Percentiles rank a stretch among this genome's conserved stretches.
These are phyloP conservation scores for Fusarium cicatricum DNA, from an alignment of 2,329 filamentous ascomycete genomes.

Conservation along the genomic window DNA sequence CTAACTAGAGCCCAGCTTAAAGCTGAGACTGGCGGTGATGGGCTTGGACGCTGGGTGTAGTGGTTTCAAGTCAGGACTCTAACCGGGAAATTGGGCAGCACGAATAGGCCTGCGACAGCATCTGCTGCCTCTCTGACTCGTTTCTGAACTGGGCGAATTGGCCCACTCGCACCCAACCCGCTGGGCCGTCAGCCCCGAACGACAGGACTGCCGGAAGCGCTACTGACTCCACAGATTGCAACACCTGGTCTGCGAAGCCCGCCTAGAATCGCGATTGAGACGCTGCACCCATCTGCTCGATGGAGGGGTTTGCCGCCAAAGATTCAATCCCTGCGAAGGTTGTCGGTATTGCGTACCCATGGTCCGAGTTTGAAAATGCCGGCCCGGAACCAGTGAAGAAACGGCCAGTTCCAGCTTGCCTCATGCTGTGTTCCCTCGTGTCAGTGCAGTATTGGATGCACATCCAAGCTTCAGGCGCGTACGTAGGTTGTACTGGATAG, in stretches of 20 bases:
- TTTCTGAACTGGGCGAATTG: constrained; percentile 30
- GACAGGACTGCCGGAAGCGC: constrained; percentile 44
- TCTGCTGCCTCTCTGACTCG: constrained; percentile 22
- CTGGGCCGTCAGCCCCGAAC: constrained; percentile 42
- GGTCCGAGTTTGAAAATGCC: constrained; percentile 26
- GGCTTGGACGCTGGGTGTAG: constrained; percentile 20
- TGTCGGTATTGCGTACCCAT: constrained; percentile 28
- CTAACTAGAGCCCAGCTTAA: constrained; percentile 17
- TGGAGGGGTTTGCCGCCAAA: constrained; percentile 18
- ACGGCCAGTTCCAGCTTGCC: constrained; percentile 8
- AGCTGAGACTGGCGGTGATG: constrained; percentile 42
- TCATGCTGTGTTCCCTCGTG: constrained; percentile 17
- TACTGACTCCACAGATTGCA: constrained; percentile 42
- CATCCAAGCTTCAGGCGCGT: constrained; percentile 24
- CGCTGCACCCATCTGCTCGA: constrained; percentile 15
- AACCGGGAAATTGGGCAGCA: constrained; percentile 33
- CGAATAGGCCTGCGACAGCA: constrained; percentile 26
- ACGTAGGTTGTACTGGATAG: constrained; percentile 11
- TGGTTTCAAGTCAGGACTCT: constrained; percentile 36
- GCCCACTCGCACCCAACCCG: constrained; percentile 41
- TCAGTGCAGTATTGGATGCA: neutral
- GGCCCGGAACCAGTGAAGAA: constrained; percentile 20
- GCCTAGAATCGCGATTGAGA: constrained; percentile 8
- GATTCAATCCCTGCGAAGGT: constrained; percentile 26
- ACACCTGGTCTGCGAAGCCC: constrained; percentile 27